A percentile compares a stretch with the other conserved stretches of the same genome.
Conservation (phyloP, 2,329 filamentous ascomycete genomes). For the Fusarium brachygibbosum region DNA sequence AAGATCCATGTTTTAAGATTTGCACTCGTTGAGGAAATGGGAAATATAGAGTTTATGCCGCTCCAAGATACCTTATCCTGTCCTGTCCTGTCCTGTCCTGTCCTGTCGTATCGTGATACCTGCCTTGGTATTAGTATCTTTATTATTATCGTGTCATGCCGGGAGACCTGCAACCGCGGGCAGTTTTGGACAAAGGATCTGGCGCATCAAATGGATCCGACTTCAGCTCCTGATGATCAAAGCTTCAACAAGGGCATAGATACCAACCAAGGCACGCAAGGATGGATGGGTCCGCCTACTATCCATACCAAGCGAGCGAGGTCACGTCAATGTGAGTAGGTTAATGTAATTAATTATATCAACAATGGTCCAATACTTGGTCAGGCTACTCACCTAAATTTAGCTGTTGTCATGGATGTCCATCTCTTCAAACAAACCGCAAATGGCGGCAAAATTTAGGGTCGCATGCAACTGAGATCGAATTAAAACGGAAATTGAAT, state of each 20-base stretch:
- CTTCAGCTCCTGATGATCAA: constrained; percentile 27
- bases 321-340: constrained; percentile 1
- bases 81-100: neutral
- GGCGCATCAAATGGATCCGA: constrained; percentile 23
- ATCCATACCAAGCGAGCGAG: constrained; percentile 7
- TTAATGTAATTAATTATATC: neutral
- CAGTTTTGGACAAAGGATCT: constrained; percentile 20
- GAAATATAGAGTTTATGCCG: constrained; percentile 5
- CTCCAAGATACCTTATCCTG: neutral
- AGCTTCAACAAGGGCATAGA: constrained; percentile 13
- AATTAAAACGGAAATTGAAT: constrained; percentile 27
- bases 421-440: neutral
- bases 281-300: constrained; percentile 17
- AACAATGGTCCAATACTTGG: neutral
- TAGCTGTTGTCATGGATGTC: neutral
- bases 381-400: neutral
- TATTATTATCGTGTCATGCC: constrained; percentile 9
- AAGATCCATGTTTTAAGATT: neutral
- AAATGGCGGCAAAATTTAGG: constrained; percentile 18
- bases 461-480: constrained; percentile 27
- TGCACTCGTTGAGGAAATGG: neutral
- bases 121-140: no score
- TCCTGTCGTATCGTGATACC: neutral
- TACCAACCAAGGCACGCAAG: constrained; percentile 3
- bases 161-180: constrained; percentile 16